Conservation (phyloP, 2,329 filamentous ascomycete species). For the Diaporthe sp. region DNA sequence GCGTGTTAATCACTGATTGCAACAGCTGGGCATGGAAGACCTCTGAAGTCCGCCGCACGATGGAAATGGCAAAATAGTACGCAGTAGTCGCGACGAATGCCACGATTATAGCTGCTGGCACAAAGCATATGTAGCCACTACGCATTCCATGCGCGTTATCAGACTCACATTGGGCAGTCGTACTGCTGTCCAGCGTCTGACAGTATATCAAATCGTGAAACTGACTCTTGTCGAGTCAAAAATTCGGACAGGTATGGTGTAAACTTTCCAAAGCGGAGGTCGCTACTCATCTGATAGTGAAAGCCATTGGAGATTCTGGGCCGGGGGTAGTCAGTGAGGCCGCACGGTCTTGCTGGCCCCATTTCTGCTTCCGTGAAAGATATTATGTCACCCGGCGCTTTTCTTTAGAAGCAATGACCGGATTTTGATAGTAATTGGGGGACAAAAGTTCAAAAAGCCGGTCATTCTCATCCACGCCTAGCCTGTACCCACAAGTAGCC, state of each 20-base stretch:
- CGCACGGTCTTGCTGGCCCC: not conserved
- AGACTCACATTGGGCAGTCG: not conserved
- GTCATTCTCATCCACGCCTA: not conserved
- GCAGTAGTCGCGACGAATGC: not conserved
- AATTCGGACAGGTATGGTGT: no score
- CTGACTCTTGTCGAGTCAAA: not conserved
- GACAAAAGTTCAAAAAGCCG: not conserved
- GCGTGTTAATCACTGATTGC: not conserved
- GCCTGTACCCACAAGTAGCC: not conserved
- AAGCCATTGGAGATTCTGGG: constrained; percentile 17
- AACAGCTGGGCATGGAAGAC: not conserved
- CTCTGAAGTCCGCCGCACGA: no score
- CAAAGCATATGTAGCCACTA: not conserved
- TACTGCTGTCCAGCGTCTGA: not conserved
- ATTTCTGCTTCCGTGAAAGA: not conserved
- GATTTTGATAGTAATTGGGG: no score
- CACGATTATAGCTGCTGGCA: not conserved
- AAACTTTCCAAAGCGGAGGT: not conserved
- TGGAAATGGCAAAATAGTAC: not conserved
- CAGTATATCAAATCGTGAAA: not conserved
- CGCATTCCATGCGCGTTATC: not conserved
- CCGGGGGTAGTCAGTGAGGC: constrained; percentile 37
- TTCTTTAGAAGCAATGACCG: not conserved
- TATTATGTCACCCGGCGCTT: not conserved
- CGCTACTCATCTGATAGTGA: constrained; percentile 14